Evolutionary conservation across 176 grass and related monocot species (phyloP), one percentile per base, ranked within the genome.

Genomic region (Tillandsia leiboldiana): DNA sequence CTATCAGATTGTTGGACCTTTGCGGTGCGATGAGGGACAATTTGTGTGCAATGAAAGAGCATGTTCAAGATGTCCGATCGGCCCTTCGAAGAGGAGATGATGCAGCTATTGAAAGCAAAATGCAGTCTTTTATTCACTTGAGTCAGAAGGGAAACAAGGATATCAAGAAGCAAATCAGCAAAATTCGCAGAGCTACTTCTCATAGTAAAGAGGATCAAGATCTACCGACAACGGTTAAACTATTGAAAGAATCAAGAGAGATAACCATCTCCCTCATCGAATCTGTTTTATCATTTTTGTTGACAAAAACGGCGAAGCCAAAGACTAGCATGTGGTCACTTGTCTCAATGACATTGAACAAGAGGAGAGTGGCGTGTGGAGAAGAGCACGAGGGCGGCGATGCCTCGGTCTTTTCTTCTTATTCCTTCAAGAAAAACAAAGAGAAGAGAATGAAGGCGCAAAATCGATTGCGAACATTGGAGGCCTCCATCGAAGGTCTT

Each of bases 401-500:
- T 29, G 63, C 12, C 56, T 63, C 53, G 4, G 6, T 24, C 14
- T 12, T 12, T 63, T 2, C 54, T 22, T 63, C 70, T 42, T 17
- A 0, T 62, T 23, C 56, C 24, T 63, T 14, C n/a, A 63, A 63
- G 27, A 33, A 63, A 49, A 26, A 73, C 11, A 33, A 3, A 10
- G 54, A 50, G 33, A 73, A 42, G 42, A 12, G 48, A 23, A 3
- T 63, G 4, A 62, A 49, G 53, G 71, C 42, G n/a, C 54, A 50
- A 63, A 52, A 73, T 17, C 68, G 68, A 17, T 49, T 82, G 29
- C 8, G 75, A 17, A 24, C 2, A 23, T 47, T 80, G 51, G 68
- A 83, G 76, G 26, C 73, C 63, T 24, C 75, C 73, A 80, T 80
- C 66, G 26, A 5, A 69, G 65, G 67, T 68, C 53, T 76, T 3